phyloP scores from a whole-genome alignment of 305 asterid genomes.

The Fraxinus sp. region DNA sequence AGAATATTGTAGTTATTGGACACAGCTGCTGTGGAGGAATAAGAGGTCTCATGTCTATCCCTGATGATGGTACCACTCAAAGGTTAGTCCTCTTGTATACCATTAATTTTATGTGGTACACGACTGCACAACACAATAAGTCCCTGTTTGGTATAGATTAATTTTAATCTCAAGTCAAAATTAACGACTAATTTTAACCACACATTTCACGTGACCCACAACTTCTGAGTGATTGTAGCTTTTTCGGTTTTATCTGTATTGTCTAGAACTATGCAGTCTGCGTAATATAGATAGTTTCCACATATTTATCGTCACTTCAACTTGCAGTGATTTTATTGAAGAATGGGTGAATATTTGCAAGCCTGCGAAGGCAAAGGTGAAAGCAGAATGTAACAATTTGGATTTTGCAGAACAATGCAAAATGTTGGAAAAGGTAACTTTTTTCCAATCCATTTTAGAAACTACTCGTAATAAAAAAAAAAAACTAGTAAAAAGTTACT shows the following conservation, averaged over 20 bases:
- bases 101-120: neutral
- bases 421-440: constrained; percentile 66
- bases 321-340: constrained; percentile 73
- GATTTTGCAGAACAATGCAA: constrained; percentile 52
- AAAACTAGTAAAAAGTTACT: neutral
- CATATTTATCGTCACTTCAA: neutral
- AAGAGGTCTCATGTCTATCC: constrained; percentile 80
- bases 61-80: constrained; percentile 71
- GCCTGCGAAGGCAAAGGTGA: constrained; percentile 66
- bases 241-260: neutral
- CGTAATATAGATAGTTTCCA: neutral
- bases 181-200: too few species aligned
- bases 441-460: neutral
- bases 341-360: constrained; percentile 77
- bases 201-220: too few species aligned
- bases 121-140: neutral
- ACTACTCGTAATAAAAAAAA: neutral
- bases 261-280: neutral
- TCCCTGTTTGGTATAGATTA: too few species aligned
- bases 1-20: constrained; percentile 80
- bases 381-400: constrained; percentile 41
- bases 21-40: constrained; percentile 98
- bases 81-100: constrained; percentile 37
- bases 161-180: too few species aligned
- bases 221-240: neutral